Base-by-base conservation (phyloP, 371 early-diverging fungal species). In the Fennellomyces sp. region DNA sequence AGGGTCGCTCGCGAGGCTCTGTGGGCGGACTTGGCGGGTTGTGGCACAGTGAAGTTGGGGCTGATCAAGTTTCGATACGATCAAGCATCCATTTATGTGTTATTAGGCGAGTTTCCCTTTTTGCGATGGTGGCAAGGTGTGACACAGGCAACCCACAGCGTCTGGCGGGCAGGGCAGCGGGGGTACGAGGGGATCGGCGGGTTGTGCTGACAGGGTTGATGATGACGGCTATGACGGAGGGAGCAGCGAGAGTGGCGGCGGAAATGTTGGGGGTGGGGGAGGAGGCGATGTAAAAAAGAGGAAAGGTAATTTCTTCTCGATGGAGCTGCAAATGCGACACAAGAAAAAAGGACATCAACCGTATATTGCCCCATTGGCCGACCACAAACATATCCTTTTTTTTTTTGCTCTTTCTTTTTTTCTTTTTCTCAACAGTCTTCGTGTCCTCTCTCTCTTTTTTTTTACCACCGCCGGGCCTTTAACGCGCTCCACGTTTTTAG, bases 261-360 rank as follows among this genome's bases (percentile, higher is more conserved):
- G 35, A 33, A 33, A 13, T 8, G 35, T 6, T 6, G 35, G 35
- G 35, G 35, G 35, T 6, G 35, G 13, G 35, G 13, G 35, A 33
- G 35, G 13, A 13, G 13, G 35, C 6, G 35, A 33, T 6, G 35
- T 6, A 8, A 33, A 33, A 33, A 33, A 33, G 13, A 8, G 35
- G 35, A 33, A 33, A 33, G 35, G 35, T 13, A 33, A 33, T 33
- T 33, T 33, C 8, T 33, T 33, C 35, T 33, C 35, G 35, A 33
- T 33, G 35, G 35, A 33, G 35, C 35, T 8, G 13, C 13, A 13
- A 13, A 61, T 42, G 45, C 55, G 52, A 54, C 29, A 56, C 56
- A 52, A 42, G 56, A 33, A 55, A 53, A 54, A 68, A 64, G 52
- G 35, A 45, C 33, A n/a, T n/a, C n/a, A n/a, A n/a, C n/a, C n/a